Base-by-base conservation (phyloP, 495 filamentous ascomycete genomes). In the Tuber melanosporum region DNA sequence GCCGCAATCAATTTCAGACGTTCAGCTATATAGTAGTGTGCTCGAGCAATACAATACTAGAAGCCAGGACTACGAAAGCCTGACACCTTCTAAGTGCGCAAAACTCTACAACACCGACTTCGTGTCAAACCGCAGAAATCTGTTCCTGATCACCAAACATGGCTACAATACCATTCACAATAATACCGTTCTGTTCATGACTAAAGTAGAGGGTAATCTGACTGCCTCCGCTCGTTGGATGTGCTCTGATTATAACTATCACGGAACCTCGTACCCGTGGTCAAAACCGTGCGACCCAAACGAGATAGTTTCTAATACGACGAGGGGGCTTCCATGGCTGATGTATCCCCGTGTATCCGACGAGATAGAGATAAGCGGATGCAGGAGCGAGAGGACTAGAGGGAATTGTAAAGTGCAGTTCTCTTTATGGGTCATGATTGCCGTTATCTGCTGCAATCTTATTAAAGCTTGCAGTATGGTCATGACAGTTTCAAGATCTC, bases 321-420 rank as follows among this genome's bases (percentile, higher is more conserved):
- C 41, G 0, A 72, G 22, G 19, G 39, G 39, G 20, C 19, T 32
- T 26, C 71, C 52, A 3, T 57, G 39, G 39, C 41, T 2, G 39
- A 22, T 42, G 5, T 0, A 7, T 10, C 26, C n/a, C 41, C 3
- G 0, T 32, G 32, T 12, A 19, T 1, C 1, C 0, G 1, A 15
- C 5, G 26, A 6, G 12, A 22, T 14, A 45, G 36, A 72, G 71
- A 22, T 46, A 22, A 44, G 42, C n/a, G 32, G 22, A 10, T 72
- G 42, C 71, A 46, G 8, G 42, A 74, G 49, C 6, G 52, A 74
- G 49, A 17, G 14, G 22, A 17, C 6, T 10, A 17, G 2, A 14
- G 82, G 85, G 44, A 76, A 78, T 15, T 89, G 88, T 79, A 81
- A 84, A 72, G 75, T 89, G 46, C 82, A 85, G 46, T 88, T 86